Base-by-base conservation (phyloP, 225 moss, liverwort and hornwort species). In the Ulota crispa region DNA sequence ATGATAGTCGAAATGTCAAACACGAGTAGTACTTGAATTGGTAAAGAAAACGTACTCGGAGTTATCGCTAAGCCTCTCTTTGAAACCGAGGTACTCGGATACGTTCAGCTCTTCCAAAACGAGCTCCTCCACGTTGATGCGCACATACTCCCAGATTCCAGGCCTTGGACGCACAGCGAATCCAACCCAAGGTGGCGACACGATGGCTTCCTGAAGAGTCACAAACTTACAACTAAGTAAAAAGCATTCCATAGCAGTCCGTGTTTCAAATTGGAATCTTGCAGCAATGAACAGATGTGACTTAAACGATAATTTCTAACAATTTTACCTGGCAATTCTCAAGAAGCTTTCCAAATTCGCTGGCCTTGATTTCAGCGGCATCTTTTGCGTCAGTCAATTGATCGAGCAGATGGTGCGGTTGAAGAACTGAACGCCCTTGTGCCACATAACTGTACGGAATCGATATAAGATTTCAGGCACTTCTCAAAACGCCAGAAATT, bases 101-200 rank as follows among this genome's bases (percentile, higher is more conserved):
- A 89, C 76, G 37, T 79, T 89, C 11, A 95, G 87, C 45, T 84
- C 66, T 75, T 89, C 83, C 64, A 95, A 87, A 34, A 65, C 27
- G 37, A 93, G 89, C 64, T 93, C 93, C 30, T 95, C 95, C 68
- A 91, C 91, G 73, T 92, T 95, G 69, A 95, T 84, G 80, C 86
- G 91, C 61, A 95, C 45, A 70, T 90, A 95, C 76, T 95, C 93
- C 95, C 95, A 95, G 36, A 62, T 84, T 64, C 95, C 93, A 16
- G 94, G 92, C 65, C 84, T 89, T 56, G 90, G 94, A 68, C 93
- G 88, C 45, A 94, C 90, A 31, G 92, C 92, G 75, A 95, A 89
- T 47, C 85, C 94, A 43, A 93, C 88, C 87, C 90, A 84, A 32
- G 95, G 95, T 52, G 92, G 90, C 39, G 80, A 54, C 71, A 94